phyloP scores from a whole-genome alignment of 371 early-diverging fungal genomes.

The Capillidium rhysosporum region DNA sequence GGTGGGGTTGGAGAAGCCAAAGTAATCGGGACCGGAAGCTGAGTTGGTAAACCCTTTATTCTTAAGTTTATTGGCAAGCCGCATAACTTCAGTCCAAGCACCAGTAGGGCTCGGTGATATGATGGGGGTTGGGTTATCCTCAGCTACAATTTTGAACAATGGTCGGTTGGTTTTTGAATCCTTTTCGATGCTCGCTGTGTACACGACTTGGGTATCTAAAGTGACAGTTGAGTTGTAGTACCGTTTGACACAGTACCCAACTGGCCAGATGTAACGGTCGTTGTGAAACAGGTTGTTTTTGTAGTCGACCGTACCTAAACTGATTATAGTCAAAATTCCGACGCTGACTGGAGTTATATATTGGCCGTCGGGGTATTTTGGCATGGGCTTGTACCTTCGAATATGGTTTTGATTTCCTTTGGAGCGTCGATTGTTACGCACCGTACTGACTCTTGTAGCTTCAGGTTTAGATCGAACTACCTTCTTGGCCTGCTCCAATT shows the following conservation, averaged over 20 bases:
- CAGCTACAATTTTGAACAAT: neutral
- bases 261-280: conserved; percentile 81
- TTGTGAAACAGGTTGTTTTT: conserved; percentile 73
- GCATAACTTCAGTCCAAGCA: conserved; percentile 74
- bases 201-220: neutral
- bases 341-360: conserved; percentile 59
- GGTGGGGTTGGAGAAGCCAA: conserved; percentile 73
- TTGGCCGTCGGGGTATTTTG: conserved; percentile 19
- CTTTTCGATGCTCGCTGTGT: neutral
- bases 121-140: neutral
- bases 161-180: neutral
- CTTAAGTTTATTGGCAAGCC: conserved; percentile 50
- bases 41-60: conserved; percentile 57
- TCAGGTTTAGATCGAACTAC: no score
- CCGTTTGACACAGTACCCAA: conserved; percentile 53
- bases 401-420: no score
- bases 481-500: no score
- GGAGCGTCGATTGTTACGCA: no score
- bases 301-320: conserved; percentile 51
- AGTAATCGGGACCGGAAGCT: conserved; percentile 80
- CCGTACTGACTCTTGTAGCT: no score
- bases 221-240: conserved; percentile 11
- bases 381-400: no score
- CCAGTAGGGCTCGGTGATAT: conserved; percentile 63
- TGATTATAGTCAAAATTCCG: conserved; percentile 57